A percentile compares a stretch with the other conserved stretches of the same genome.
These are phyloP conservation scores for Ascochyta rabiei DNA, from an alignment of 2,329 filamentous ascomycete genomes.

Conservation along the genomic window DNA sequence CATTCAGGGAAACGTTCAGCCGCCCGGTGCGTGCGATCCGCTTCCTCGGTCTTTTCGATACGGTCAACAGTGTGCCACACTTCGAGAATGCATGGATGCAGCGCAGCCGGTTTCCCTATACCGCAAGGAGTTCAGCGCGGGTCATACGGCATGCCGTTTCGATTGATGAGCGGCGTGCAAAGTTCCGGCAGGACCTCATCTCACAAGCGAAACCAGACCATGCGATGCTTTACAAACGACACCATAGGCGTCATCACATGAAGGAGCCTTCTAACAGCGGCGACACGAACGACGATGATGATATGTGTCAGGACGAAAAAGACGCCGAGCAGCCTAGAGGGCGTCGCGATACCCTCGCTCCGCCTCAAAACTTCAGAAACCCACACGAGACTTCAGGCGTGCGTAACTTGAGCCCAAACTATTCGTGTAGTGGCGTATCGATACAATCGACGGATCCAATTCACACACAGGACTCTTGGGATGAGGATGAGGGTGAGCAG, in stretches of 20 bases:
- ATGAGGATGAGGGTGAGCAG: slow-evolving; percentile 59
- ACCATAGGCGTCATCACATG: slow-evolving; percentile 28
- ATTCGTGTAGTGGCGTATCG: slow-evolving; percentile 36
- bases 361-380: slow-evolving; percentile 40
- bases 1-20: slow-evolving; percentile 81
- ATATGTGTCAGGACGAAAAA: slow-evolving; percentile 16
- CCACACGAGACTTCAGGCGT: slow-evolving; percentile 44
- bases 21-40: slow-evolving; percentile 74
- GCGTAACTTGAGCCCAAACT: slow-evolving; percentile 39
- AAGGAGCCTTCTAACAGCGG: slow-evolving; percentile 18
- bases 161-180: slow-evolving; percentile 73
- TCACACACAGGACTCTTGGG: slow-evolving; percentile 28
- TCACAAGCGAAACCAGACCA: slow-evolving; percentile 50
- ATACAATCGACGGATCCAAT: slow-evolving; percentile 39
- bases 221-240: slow-evolving; percentile 36
- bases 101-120: slow-evolving; percentile 75
- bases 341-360: slow-evolving; percentile 33
- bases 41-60: slow-evolving; percentile 82
- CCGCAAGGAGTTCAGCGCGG: slow-evolving; percentile 59
- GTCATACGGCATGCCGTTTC: slow-evolving; percentile 73
- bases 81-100: slow-evolving; percentile 82
- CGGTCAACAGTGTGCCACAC: slow-evolving; percentile 77
- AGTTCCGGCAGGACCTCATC: slow-evolving; percentile 74
- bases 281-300: slow-evolving; percentile 13
- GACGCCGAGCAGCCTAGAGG: slow-evolving; percentile 19